phyloP scores from a whole-genome alignment of 768 basidiomycete genomes.

The Russula vinacea region DNA sequence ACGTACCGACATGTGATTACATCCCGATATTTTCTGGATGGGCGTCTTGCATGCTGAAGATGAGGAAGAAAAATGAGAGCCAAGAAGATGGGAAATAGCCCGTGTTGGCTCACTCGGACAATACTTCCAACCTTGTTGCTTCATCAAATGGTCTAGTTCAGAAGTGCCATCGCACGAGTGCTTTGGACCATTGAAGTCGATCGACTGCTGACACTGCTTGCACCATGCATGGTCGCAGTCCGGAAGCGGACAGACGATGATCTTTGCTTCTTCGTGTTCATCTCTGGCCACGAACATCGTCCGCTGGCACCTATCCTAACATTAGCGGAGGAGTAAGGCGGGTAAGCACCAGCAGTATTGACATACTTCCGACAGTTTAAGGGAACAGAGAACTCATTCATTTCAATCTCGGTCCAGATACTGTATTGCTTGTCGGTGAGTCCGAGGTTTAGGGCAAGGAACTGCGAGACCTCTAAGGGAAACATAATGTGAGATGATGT shows the following conservation, averaged over 20 bases:
- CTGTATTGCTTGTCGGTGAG: slow-evolving; percentile 44
- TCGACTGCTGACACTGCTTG: slow-evolving; percentile 34
- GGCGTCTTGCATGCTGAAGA: slow-evolving; percentile 46
- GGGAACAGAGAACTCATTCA: slow-evolving; percentile 43
- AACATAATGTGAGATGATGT: not conserved
- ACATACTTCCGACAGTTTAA: slow-evolving; percentile 50
- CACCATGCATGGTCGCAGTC: slow-evolving; percentile 37
- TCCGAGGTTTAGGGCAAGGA: slow-evolving; percentile 45
- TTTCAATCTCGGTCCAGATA: slow-evolving; percentile 47
- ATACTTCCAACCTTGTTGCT: slow-evolving; percentile 36
- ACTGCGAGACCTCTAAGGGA: slow-evolving; percentile 40
- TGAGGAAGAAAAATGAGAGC: not conserved
- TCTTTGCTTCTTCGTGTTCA: slow-evolving; percentile 31
- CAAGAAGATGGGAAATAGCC: not conserved
- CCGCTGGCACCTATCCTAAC: slow-evolving; percentile 28
- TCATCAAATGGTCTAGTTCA: slow-evolving; percentile 37
- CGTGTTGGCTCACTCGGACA: slow-evolving; percentile 35
- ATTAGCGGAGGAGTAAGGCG: not conserved
- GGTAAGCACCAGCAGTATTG: not conserved
- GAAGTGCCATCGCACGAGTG: slow-evolving; percentile 38
- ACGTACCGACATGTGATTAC: slow-evolving; percentile 59
- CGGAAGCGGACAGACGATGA: slow-evolving; percentile 35
- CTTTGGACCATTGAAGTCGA: slow-evolving; percentile 28
- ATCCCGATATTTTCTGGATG: slow-evolving; percentile 50
- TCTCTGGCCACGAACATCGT: slow-evolving; percentile 34